phyloP scores from a whole-genome alignment of 306 rosid genomes.

The Lathyrus oleraceus region DNA sequence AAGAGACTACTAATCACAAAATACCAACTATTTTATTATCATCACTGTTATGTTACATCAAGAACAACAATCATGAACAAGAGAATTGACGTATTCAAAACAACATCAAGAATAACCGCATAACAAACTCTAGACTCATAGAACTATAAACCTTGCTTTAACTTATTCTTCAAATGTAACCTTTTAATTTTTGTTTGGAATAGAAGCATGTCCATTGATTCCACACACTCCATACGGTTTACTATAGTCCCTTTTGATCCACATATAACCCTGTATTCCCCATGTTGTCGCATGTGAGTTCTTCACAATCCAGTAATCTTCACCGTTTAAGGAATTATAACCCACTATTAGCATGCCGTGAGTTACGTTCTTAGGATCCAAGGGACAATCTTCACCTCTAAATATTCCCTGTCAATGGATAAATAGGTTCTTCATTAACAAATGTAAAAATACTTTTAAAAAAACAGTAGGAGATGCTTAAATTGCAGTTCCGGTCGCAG shows the following conservation, averaged over 20 bases:
- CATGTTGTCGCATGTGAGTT: constrained; percentile 53
- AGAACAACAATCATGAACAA: no score
- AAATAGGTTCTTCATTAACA: no score
- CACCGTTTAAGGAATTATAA: constrained; percentile 35
- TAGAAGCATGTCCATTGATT: constrained; percentile 3
- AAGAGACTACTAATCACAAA: no score
- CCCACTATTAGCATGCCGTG: constrained; percentile 49
- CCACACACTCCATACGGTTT: constrained; percentile 25
- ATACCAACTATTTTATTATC: no score
- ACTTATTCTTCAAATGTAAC: background rate
- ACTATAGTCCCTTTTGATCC: constrained; percentile 48
- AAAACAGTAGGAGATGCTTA: no score
- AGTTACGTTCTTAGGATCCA: background rate
- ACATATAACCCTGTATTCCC: constrained; percentile 57
- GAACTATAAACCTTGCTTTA: background rate
- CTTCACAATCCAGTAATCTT: constrained; percentile 65
- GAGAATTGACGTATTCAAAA: background rate
- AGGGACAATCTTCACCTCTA: constrained; percentile 33
- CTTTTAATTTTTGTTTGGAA: background rate
- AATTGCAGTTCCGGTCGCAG: no score
- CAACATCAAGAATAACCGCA: background rate
- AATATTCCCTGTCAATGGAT: constrained; percentile 46
- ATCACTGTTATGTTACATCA: no score
- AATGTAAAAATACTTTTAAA: no score
- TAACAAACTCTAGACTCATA: background rate